phyloP scores from a whole-genome alignment of 306 rosid genomes.

The Hippophae rhamnoides region DNA sequence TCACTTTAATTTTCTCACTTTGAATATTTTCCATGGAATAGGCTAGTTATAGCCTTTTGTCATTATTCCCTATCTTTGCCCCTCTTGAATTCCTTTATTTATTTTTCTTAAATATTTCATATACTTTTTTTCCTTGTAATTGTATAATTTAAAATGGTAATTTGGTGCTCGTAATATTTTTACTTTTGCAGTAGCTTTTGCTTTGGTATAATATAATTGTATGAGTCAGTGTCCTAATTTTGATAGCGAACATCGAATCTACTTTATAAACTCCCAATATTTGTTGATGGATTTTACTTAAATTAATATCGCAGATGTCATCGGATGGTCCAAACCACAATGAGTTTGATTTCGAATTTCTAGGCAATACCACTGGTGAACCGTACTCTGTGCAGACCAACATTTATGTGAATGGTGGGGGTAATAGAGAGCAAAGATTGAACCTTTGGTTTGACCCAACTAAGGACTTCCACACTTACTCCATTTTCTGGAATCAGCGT shows the following conservation, averaged over 20 bases:
- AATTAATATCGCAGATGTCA: constrained; percentile 47
- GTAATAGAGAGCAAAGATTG: constrained; percentile 87
- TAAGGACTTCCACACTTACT: constrained; percentile 64
- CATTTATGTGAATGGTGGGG: constrained; percentile 74
- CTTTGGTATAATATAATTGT: too few relatives aligned
- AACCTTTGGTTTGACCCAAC: constrained; percentile 92
- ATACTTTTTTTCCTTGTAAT: neutral
- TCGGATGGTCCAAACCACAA: constrained; percentile 81
- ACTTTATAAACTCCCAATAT: too few relatives aligned
- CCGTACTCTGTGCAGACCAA: constrained; percentile 88
- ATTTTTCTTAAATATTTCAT: too few relatives aligned
- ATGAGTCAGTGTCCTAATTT: too few relatives aligned
- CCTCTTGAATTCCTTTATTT: constrained; percentile 7
- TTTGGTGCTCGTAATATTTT: neutral
- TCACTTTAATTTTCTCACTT: constrained; percentile 1
- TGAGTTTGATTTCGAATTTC: constrained; percentile 86
- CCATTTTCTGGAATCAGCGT: constrained; percentile 84
- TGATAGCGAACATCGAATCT: too few relatives aligned
- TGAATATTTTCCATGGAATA: constrained; percentile 6
- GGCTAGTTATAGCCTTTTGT: constrained; percentile 16
- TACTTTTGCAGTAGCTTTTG: too few relatives aligned
- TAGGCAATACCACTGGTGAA: constrained; percentile 86
- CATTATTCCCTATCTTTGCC: constrained; percentile 14
- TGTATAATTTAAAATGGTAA: neutral
- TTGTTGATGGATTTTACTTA: too few relatives aligned